A percentile compares a stretch with the other conserved stretches of the same genome.
phyloP scores from a whole-genome alignment of 2,329 filamentous ascomycete genomes.

The Arthroderma sp. region DNA sequence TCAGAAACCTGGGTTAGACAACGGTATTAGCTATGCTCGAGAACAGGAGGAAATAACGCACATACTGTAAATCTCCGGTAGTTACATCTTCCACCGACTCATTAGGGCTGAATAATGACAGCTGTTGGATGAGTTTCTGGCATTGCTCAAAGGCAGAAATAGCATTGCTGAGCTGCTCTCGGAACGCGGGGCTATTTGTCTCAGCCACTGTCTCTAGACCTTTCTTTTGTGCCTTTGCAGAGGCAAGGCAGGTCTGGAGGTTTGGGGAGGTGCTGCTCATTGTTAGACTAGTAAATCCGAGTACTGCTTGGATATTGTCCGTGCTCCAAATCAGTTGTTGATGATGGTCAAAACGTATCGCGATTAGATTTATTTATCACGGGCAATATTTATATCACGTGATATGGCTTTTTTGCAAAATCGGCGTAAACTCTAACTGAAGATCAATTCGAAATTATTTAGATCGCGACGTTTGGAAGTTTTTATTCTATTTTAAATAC shows the following conservation, averaged over 20 bases:
- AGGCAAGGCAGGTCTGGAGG: constrained; percentile 43
- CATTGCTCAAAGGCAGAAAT: constrained; percentile 64
- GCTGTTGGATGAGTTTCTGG: constrained; percentile 52
- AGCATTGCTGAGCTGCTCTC: constrained; percentile 53
- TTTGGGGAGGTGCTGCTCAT: constrained; percentile 38
- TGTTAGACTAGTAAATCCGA: neutral
- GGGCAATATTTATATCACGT: too few relatives aligned
- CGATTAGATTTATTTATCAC: neutral
- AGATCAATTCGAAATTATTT: too few relatives aligned
- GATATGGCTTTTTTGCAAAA: too few relatives aligned
- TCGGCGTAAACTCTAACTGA: too few relatives aligned
- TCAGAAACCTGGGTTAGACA: constrained; percentile 48
- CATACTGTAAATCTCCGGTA: constrained; percentile 67
- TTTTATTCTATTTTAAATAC: too few relatives aligned
- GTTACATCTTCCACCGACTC: constrained; percentile 77
- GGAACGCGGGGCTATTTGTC: constrained; percentile 53
- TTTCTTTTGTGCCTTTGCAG: constrained; percentile 45
- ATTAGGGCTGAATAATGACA: constrained; percentile 82
- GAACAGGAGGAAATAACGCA: neutral
- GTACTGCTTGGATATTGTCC: neutral
- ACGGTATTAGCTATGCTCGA: constrained; percentile 12
- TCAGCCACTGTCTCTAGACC: constrained; percentile 50
- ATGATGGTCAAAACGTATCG: neutral
- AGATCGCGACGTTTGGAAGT: too few relatives aligned
- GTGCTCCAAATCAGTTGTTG: neutral